Percentiles rank a stretch among this genome's conserved stretches.
Evolutionary conservation across 805 yeast genomes (phyloP).

Genomic region (Candida pseudoglaebosa): DNA sequence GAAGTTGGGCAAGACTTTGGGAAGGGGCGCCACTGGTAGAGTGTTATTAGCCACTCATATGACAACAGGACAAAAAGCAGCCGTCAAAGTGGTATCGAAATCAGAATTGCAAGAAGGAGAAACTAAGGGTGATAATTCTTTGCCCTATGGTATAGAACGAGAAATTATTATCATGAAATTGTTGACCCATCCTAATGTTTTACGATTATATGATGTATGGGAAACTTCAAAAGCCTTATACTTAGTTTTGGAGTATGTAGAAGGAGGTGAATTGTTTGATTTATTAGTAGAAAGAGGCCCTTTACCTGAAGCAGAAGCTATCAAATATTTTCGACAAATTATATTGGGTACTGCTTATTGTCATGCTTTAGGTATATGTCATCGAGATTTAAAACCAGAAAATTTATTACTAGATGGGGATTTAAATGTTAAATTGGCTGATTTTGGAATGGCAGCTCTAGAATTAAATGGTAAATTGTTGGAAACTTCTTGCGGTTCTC

Average conservation of each 20-base stretch:
- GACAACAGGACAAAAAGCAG: constrained; percentile 70
- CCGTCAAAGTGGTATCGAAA: constrained; percentile 79
- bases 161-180: constrained; percentile 97
- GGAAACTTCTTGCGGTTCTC: constrained; percentile 83
- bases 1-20: constrained; percentile 74
- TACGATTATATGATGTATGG: constrained; percentile 96
- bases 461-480: constrained; percentile 66
- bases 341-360: constrained; percentile 76
- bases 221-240: constrained; percentile 89
- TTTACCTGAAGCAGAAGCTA: constrained; percentile 67
- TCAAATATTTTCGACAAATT: constrained; percentile 72
- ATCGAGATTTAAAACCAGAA: constrained; percentile 80
- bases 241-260: constrained; percentile 75
- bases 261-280: constrained; percentile 85
- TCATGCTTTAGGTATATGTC: constrained; percentile 76
- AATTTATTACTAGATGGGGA: constrained; percentile 65
- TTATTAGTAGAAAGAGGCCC: constrained; percentile 68
- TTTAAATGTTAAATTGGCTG: constrained; percentile 72
- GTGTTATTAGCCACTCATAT: constrained; percentile 71
- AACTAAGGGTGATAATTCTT: constrained; percentile 33
- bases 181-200: constrained; percentile 87
- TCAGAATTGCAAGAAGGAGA: constrained; percentile 42
- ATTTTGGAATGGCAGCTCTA: constrained; percentile 87
- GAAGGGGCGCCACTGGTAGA: constrained; percentile 80
- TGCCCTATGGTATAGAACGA: constrained; percentile 94